Evolutionary conservation across 2,329 filamentous ascomycete genomes (phyloP).

Genomic region (Sclerotinia sclerotiorum): DNA sequence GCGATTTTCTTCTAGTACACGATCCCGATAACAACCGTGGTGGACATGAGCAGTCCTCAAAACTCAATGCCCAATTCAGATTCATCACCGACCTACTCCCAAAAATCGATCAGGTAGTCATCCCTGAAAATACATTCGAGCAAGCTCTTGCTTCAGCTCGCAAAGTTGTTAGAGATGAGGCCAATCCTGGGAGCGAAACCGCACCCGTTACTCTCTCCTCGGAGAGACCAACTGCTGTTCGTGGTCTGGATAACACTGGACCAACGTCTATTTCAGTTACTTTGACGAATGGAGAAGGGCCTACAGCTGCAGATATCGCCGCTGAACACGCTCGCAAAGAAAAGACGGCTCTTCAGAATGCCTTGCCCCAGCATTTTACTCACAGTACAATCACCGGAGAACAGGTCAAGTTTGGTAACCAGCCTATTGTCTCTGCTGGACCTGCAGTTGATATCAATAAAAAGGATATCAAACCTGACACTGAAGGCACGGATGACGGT

Average conservation of each 20-base stretch:
- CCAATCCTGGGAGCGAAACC: constrained; percentile 62
- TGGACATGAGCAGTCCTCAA: constrained; percentile 70
- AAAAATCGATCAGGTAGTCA: constrained; percentile 70
- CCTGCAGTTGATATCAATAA: constrained; percentile 48
- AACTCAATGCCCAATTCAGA: constrained; percentile 75
- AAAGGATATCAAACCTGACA: constrained; percentile 45
- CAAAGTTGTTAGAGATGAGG: constrained; percentile 65
- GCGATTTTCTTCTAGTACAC: constrained; percentile 62
- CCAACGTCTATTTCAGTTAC: constrained; percentile 69
- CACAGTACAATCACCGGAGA: constrained; percentile 67
- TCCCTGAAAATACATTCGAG: constrained; percentile 75
- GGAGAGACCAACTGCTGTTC: constrained; percentile 65
- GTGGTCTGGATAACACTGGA: constrained; percentile 64
- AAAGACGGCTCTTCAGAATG: constrained; percentile 66
- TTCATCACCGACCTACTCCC: constrained; percentile 76
- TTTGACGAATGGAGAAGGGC: constrained; percentile 65
- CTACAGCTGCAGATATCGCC: constrained; percentile 64
- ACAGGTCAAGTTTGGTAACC: constrained; percentile 51
- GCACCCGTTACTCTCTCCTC: constrained; percentile 55
- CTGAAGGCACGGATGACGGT: constrained; percentile 47
- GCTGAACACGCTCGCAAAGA: constrained; percentile 65
- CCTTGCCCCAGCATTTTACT: constrained; percentile 69
- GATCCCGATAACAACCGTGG: constrained; percentile 67
- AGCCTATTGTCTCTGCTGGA: constrained; percentile 42
- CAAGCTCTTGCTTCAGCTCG: constrained; percentile 62